Evolutionary conservation across 768 basidiomycete genomes (phyloP), one percentile per base, ranked within the genome.

Genomic region (Leccinum longicurvipes): DNA sequence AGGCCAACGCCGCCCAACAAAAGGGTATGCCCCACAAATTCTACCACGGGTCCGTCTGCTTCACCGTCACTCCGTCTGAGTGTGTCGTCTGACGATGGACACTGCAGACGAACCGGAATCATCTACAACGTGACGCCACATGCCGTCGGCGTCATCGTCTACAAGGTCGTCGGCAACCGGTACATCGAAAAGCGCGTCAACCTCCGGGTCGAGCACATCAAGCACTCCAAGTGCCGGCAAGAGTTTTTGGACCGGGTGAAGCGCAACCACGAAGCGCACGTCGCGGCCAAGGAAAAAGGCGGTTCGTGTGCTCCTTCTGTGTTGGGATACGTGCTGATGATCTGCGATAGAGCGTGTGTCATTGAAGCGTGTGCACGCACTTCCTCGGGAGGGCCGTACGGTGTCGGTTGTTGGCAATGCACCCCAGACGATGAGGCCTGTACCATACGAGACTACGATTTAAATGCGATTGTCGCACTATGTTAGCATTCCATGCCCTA

Each of bases 1-100:
- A n/a, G n/a, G n/a, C n/a, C n/a, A n/a, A n/a, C n/a, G n/a, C 95
- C 57, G 92, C 97, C 44, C 91, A 97, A 77, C 97, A 99, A 86
- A 96, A 95, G 89, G 97, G 97, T 76, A 97, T 98, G 93, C 95
- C 95, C 74, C 96, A 98, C 83, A 98, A 98, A 78, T 95, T 83
- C 84, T 94, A 94, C 82, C 93, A 94, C 67, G 93, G 91, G 93
- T 94, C 61, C 65, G 92, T 85, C 36, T 25, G 14, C 27, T 45
- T 42, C 25, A 24, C 49, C 3, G 21, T n/a, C 32, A 11, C 36
- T 50, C 32, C 34, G 25, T 8, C 57, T 53, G 49, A 51, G 17
- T n/a, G 36, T 4, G 19, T 45, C n/a, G 24, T 51, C 48, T 56
- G 28, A 59, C 24, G 8, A 27, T 25, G 50, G 34, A 49, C 19